Evolutionary conservation across 176 grass and related monocot genomes (phyloP).

Genomic region (Eragrostis nindensis): DNA sequence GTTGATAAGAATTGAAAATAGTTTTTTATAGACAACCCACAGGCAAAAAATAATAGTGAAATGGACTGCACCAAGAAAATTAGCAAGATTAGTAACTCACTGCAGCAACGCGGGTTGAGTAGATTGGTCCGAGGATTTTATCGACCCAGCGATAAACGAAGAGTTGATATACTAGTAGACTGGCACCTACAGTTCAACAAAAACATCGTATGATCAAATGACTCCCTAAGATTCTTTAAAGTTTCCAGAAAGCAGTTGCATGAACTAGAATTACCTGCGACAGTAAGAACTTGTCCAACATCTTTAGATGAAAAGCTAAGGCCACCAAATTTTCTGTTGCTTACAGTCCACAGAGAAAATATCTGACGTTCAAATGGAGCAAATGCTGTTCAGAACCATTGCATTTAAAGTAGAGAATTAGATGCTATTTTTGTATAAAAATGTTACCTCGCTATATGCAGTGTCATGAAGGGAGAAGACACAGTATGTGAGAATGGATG

Average conservation of each 20-base stretch:
- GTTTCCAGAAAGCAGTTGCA: neutral
- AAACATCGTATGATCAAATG: neutral
- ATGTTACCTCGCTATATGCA: slow-evolving; percentile 69
- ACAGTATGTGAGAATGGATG: slow-evolving; percentile 67
- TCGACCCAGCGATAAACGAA: slow-evolving; percentile 61
- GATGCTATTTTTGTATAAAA: slow-evolving; percentile 1
- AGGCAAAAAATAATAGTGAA: neutral
- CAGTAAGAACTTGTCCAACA: slow-evolving; percentile 79
- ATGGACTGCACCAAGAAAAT: neutral
- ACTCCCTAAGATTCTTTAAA: neutral
- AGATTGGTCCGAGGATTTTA: slow-evolving; percentile 56
- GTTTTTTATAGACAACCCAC: neutral
- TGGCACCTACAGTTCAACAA: slow-evolving; percentile 36
- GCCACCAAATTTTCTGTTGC: slow-evolving; percentile 67
- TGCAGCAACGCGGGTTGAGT: slow-evolving; percentile 54
- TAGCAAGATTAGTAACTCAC: slow-evolving; percentile 36
- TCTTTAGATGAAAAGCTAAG: slow-evolving; percentile 74
- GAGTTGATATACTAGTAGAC: slow-evolving; percentile 78
- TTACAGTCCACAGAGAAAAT: slow-evolving; percentile 95
- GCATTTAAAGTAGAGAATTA: neutral
- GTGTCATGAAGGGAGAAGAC: slow-evolving; percentile 67
- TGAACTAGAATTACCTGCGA: slow-evolving; percentile 57
- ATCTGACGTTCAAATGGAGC: slow-evolving; percentile 43
- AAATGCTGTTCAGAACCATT: neutral
- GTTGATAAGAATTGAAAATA: neutral